These are phyloP conservation scores for Acacia confusa DNA, from an alignment of 306 rosid genomes.

Conservation along the genomic window DNA sequence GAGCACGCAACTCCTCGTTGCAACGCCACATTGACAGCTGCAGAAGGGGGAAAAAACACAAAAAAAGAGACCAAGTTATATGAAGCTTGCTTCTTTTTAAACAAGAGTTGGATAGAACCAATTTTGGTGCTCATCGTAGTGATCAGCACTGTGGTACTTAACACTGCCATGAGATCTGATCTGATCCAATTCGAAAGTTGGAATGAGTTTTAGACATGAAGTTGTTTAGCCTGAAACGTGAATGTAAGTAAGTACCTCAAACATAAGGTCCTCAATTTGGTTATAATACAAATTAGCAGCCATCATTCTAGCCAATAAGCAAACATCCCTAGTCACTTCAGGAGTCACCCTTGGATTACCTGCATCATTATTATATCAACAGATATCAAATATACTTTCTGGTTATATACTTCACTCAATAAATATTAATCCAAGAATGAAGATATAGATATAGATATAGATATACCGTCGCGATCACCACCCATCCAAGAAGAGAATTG, in stretches of 20 bases:
- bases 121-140: too few species aligned
- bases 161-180: too few species aligned
- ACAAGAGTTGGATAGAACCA: background rate
- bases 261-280: constrained; percentile 85
- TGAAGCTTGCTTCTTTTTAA: background rate
- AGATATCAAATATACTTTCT: background rate
- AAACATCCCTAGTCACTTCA: constrained; percentile 88
- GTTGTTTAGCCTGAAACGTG: too few species aligned
- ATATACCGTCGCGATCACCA: constrained; percentile 91
- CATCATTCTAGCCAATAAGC: constrained; percentile 91
- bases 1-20: constrained; percentile 77
- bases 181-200: too few species aligned
- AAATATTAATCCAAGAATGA: background rate
- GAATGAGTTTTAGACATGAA: too few species aligned
- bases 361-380: constrained; percentile 29
- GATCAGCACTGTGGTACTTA: too few species aligned
- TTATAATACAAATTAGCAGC: constrained; percentile 80
- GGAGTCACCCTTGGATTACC: constrained; percentile 94
- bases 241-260: constrained; percentile 48
- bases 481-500: constrained; percentile 98
- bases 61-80: too few species aligned
- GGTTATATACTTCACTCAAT: background rate
- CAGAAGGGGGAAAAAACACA: background rate
- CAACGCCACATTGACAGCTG: constrained; percentile 99
- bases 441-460: background rate